phyloP scores from a whole-genome alignment of 768 basidiomycete genomes.

The Tricholoma sp. region DNA sequence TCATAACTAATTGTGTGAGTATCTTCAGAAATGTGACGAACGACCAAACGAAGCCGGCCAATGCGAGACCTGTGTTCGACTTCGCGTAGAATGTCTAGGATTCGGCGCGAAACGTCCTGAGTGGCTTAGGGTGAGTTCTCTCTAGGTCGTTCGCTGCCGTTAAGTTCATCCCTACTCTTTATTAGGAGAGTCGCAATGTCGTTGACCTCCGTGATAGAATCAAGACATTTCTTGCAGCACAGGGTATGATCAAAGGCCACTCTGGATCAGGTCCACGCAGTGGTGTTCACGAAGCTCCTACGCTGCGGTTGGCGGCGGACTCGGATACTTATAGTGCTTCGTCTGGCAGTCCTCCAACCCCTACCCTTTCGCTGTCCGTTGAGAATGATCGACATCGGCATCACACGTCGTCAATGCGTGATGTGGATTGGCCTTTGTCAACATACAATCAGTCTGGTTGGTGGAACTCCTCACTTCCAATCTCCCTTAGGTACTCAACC shows the following conservation, averaged over 20 bases:
- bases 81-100: constrained; percentile 79
- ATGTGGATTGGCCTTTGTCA: constrained; percentile 5
- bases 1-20: constrained; percentile 14
- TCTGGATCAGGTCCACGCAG: constrained; percentile 62
- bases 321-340: constrained; percentile 21
- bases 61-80: constrained; percentile 74
- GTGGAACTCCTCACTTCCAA: constrained; percentile 22
- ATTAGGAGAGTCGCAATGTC: constrained; percentile 66
- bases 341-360: constrained; percentile 30
- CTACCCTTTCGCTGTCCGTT: constrained; percentile 18
- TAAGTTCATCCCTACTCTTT: neutral
- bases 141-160: neutral
- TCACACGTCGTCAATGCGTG: constrained; percentile 21
- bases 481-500: constrained; percentile 10
- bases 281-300: constrained; percentile 49
- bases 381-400: constrained; percentile 16
- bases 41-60: constrained; percentile 52
- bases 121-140: constrained; percentile 68
- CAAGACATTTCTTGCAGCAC: constrained; percentile 70
- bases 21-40: constrained; percentile 78
- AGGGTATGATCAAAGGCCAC: constrained; percentile 89
- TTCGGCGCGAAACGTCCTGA: constrained; percentile 84
- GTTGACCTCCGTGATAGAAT: constrained; percentile 69
- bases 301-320: constrained; percentile 50
- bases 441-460: constrained; percentile 11